Evolutionary conservation across 2,329 filamentous ascomycete genomes (phyloP).

Genomic region (Talaromyces sp.): DNA sequence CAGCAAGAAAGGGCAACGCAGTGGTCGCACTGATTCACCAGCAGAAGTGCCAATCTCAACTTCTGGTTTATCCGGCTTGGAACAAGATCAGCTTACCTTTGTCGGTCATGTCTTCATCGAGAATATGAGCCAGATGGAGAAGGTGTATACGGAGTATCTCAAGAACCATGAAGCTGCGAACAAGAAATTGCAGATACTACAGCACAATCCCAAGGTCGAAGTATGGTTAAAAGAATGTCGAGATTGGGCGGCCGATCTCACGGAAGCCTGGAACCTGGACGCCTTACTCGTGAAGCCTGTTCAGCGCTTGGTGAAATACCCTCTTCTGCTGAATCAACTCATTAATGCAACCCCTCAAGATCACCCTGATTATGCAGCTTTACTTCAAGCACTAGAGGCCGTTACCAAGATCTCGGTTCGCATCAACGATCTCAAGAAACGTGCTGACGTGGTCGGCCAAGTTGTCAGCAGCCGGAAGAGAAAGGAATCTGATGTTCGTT

Average conservation of each 20-base stretch:
- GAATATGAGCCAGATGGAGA: constrained; percentile 58
- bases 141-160: constrained; percentile 62
- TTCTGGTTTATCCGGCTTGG: constrained; percentile 43
- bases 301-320: constrained; percentile 91
- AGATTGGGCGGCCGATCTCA: constrained; percentile 85
- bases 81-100: constrained; percentile 56
- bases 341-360: constrained; percentile 73
- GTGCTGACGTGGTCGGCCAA: constrained; percentile 85
- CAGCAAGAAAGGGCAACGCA: constrained; percentile 48
- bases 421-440: constrained; percentile 94
- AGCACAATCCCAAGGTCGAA: constrained; percentile 56
- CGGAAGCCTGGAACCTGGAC: constrained; percentile 89
- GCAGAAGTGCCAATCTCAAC: constrained; percentile 28
- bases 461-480: constrained; percentile 78
- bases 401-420: constrained; percentile 57
- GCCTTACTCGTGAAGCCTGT: constrained; percentile 96
- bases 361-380: constrained; percentile 72
- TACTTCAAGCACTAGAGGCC: constrained; percentile 71
- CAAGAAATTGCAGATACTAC: constrained; percentile 52
- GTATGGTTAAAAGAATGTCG: constrained; percentile 94
- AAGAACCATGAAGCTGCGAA: constrained; percentile 64
- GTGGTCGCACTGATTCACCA: constrained; percentile 34
- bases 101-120: constrained; percentile 58
- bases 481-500: constrained; percentile 82
- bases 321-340: constrained; percentile 75